Base-by-base conservation (phyloP, 768 basidiomycete species). In the Hirschioporus abietinus region DNA sequence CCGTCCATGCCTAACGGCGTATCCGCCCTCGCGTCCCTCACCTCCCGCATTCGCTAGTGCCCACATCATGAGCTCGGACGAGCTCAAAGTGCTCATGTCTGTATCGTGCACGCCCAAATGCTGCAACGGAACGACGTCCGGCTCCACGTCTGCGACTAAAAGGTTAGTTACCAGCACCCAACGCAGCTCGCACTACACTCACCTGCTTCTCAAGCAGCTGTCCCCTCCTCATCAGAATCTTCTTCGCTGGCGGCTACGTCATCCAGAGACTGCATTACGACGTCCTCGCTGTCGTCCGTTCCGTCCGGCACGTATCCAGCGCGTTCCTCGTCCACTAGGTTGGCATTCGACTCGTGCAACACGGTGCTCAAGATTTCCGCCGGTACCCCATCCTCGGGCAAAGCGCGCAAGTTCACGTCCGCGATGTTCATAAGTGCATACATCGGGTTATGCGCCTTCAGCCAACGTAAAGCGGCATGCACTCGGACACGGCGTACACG, bases 371-470 rank as follows among this genome's bases (percentile, higher is more conserved):
- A 15, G 4, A 80, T 68, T 57, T 77, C 76, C 0, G 67, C 35
- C 0, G 80, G 81, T 0, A 81, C 70, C 63, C 74, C 74, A 58
- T 79, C 75, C 9, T 75, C 73, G 1, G 77, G 79, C 9, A 81
- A 69, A 1, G 20, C 12, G 8, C 7, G 15, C 4, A 81, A 52
- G 0, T 67, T 64, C 5, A 62, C 64, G 0, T 35, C 36, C 60
- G 65, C 61, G 1, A 81, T 76, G 0, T 70, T 64, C 12, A 80
- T 73, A 36, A 76, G 52, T 0, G 68, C 72, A 66, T 77, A 78
- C 17, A 68, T 65, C 0, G 69, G 63, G 65, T 82, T 82, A 66
- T 81, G 69, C 0, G 26, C 63, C 64, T 79, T 81, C 35, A 80
- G 65, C 78, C 80, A 81, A 0, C 0, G 1, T 1, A 83, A 64